A percentile compares a stretch with the other conserved stretches of the same genome.
Evolutionary conservation across 2,329 filamentous ascomycete genomes (phyloP).

Genomic region (Epichloe gansuensis): DNA sequence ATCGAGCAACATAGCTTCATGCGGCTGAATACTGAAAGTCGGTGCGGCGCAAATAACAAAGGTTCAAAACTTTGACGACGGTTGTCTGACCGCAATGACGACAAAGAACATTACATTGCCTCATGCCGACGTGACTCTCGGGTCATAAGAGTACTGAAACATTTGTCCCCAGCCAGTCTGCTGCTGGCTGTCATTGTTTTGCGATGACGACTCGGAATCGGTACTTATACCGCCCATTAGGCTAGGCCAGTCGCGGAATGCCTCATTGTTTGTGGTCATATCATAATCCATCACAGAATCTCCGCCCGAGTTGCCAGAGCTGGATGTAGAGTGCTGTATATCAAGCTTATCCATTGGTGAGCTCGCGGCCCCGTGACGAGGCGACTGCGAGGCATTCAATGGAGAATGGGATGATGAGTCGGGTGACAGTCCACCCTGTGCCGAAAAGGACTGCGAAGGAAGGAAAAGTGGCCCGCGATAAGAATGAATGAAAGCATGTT

Average conservation of each 20-base stretch:
- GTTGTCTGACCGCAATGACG: not conserved
- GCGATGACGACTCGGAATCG: conserved; percentile 15
- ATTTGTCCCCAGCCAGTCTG: conserved; percentile 2
- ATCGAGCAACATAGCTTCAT: not conserved
- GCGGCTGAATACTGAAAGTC: not conserved
- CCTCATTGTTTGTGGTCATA: conserved; percentile 14
- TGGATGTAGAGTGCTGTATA: conserved; percentile 18
- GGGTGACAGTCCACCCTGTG: conserved; percentile 17
- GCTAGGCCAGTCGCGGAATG: conserved; percentile 30
- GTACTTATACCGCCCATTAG: conserved; percentile 23
- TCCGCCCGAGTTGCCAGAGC: conserved; percentile 11
- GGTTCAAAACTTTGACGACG: not conserved
- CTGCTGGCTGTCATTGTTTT: conserved; percentile 7
- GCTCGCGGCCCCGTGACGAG: conserved; percentile 13
- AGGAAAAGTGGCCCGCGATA: conserved; percentile 23
- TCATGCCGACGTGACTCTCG: conserved; percentile 3
- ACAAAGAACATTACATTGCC: not conserved
- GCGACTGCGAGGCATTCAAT: conserved; percentile 19
- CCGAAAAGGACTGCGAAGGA: conserved; percentile 18
- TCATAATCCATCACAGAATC: conserved; percentile 31
- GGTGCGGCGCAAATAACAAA: not conserved
- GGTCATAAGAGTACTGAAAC: conserved; percentile 4
- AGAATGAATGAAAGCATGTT: conserved; percentile 15
- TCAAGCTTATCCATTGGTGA: conserved; percentile 22
- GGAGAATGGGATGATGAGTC: conserved; percentile 21